Percentiles rank a stretch among this genome's conserved stretches.
Conservation (phyloP, 2,329 filamentous ascomycete species). For the Diaporthe eres region DNA sequence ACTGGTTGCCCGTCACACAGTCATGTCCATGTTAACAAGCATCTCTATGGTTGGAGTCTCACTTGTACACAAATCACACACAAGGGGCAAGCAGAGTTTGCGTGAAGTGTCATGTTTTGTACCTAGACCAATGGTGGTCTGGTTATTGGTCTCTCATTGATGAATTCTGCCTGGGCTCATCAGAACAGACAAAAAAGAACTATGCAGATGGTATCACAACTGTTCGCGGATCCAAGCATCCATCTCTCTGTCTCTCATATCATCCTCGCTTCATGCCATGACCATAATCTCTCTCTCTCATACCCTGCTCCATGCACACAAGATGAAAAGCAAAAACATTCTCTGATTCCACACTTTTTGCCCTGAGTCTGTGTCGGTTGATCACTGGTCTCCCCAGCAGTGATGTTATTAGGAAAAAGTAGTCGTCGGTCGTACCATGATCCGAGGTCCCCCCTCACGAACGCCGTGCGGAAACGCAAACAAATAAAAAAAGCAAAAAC, state of each 20-base stretch:
- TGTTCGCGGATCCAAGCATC: conserved; percentile 18
- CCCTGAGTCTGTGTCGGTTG: background rate
- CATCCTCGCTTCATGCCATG: conserved; percentile 10
- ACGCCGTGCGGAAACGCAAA: conserved; percentile 28
- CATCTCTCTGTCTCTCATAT: conserved; percentile 6
- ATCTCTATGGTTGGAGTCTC: background rate
- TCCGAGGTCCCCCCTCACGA: background rate
- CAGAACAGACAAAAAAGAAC: conserved; percentile 15
- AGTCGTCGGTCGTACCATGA: conserved; percentile 16
- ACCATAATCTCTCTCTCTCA: background rate
- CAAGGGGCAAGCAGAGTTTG: background rate
- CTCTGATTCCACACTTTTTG: conserved; percentile 34
- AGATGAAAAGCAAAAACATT: background rate
- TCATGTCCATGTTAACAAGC: conserved; percentile 20
- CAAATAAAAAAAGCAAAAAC: background rate
- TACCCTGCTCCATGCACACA: conserved; percentile 3
- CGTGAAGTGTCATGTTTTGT: background rate
- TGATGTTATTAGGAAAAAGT: conserved; percentile 27
- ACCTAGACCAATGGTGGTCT: conserved; percentile 19
- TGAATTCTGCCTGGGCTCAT: conserved; percentile 32
- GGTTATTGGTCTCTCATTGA: conserved; percentile 26
- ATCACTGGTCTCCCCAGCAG: conserved; percentile 35
- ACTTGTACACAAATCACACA: background rate
- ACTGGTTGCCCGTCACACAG: conserved; percentile 15
- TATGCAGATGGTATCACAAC: conserved; percentile 33